Evolutionary conservation across 176 grass and related monocot species (phyloP).

Genomic region (sorghum (Sorghum bicolor)): DNA sequence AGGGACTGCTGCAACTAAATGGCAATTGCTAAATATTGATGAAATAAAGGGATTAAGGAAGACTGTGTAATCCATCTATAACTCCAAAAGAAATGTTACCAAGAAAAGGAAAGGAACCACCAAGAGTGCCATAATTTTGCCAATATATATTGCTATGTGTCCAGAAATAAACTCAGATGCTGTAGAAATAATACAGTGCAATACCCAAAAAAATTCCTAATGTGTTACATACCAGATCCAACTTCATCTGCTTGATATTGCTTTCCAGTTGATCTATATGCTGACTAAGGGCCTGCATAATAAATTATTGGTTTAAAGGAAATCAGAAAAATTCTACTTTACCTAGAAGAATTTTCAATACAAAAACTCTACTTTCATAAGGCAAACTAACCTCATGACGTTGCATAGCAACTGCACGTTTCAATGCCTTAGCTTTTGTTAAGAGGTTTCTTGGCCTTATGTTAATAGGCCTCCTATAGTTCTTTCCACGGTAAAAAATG

Average conservation of each 20-base stretch:
- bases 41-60: not conserved
- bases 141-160: not conserved
- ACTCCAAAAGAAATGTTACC: not conserved
- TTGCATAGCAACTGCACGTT: slow-evolving; percentile 91
- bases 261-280: slow-evolving; percentile 77
- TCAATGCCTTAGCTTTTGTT: slow-evolving; percentile 93
- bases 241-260: slow-evolving; percentile 74
- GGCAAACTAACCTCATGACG: slow-evolving; percentile 83
- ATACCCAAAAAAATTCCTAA: not conserved
- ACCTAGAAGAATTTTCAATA: not conserved
- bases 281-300: slow-evolving; percentile 84
- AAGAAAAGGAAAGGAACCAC: not conserved
- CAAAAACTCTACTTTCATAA: not conserved
- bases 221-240: slow-evolving; percentile 69
- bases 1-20: not conserved
- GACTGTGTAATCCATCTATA: not conserved
- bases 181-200: not conserved
- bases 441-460: slow-evolving; percentile 93
- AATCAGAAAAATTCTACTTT: slow-evolving; percentile 4
- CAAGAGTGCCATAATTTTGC: not conserved
- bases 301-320: slow-evolving; percentile 18
- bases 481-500: slow-evolving; percentile 96
- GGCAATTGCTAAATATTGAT: not conserved
- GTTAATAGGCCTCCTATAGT: slow-evolving; percentile 91
- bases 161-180: not conserved